These are phyloP conservation scores for Auriscalpium orientale DNA, from an alignment of 768 basidiomycete species.

Conservation along the genomic window DNA sequence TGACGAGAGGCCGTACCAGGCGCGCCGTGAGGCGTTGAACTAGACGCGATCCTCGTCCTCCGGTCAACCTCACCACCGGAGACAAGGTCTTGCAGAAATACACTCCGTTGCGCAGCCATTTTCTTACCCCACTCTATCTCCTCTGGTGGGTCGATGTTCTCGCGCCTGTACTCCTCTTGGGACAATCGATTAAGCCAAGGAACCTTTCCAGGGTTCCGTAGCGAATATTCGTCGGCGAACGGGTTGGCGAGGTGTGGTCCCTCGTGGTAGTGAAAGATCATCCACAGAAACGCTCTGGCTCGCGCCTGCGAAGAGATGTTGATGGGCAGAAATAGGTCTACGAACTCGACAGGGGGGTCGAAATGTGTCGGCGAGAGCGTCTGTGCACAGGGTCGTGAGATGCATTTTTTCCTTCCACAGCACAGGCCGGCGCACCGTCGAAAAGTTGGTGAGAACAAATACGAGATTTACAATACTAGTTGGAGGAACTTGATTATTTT, in stretches of 20 bases:
- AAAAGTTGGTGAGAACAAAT: slow-evolving; percentile 75
- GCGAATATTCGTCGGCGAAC: slow-evolving; percentile 62
- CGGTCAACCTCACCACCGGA: slow-evolving; percentile 30
- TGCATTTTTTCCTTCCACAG: neutral
- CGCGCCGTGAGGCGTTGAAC: slow-evolving; percentile 14
- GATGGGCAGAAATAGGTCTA: slow-evolving; percentile 80
- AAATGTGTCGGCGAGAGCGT: slow-evolving; percentile 52
- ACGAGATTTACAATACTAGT: slow-evolving; percentile 84
- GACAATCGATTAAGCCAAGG: slow-evolving; percentile 52
- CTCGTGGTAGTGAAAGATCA: slow-evolving; percentile 78
- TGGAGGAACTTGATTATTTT: slow-evolving; percentile 56
- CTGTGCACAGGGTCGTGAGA: slow-evolving; percentile 13
- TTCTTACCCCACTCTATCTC: slow-evolving; percentile 71
- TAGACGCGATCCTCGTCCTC: slow-evolving; percentile 24
- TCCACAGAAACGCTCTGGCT: slow-evolving; percentile 75
- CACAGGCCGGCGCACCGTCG: slow-evolving; percentile 44
- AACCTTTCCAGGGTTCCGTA: slow-evolving; percentile 50
- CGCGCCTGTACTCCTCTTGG: slow-evolving; percentile 44
- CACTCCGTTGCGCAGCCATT: slow-evolving; percentile 67
- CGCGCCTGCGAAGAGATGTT: slow-evolving; percentile 65
- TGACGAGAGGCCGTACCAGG: neutral
- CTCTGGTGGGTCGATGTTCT: slow-evolving; percentile 73
- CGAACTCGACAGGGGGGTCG: slow-evolving; percentile 63
- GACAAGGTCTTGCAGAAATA: slow-evolving; percentile 66
- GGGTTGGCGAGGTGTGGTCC: slow-evolving; percentile 57